These are phyloP conservation scores for Plectosphaerella plurivora DNA, from an alignment of 2,329 filamentous ascomycete species.

Conservation along the genomic window DNA sequence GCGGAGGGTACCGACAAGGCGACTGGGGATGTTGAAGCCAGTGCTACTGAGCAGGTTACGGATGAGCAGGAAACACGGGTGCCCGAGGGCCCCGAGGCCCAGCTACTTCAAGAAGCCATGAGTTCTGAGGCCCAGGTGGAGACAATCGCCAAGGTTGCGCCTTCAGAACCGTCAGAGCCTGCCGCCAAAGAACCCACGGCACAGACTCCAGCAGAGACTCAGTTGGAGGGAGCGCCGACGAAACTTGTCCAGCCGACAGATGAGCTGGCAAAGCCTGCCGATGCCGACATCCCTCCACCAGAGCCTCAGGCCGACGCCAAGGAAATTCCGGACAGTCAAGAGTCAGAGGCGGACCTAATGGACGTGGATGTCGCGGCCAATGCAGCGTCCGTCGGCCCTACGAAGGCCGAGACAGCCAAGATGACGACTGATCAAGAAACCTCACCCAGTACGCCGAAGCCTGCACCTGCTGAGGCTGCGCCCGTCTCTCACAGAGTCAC, in stretches of 20 bases:
- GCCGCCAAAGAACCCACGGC: not conserved
- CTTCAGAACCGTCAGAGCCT: not conserved
- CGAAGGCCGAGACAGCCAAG: not conserved
- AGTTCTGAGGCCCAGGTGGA: slow-evolving; percentile 12
- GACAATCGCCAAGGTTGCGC: not conserved
- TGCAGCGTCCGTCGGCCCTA: not conserved
- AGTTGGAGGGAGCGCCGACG: not conserved
- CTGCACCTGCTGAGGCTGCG: slow-evolving; percentile 11
- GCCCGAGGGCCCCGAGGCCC: slow-evolving; percentile 34
- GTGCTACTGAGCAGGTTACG: slow-evolving; percentile 2
- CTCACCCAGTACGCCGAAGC: not conserved
- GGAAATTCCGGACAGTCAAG: slow-evolving; percentile 32
- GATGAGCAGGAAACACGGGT: slow-evolving; percentile 10
- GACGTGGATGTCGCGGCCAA: slow-evolving; percentile 25
- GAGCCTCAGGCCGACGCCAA: not conserved
- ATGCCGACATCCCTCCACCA: not conserved
- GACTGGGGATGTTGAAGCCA: slow-evolving; percentile 11
- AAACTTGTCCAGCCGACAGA: not conserved
- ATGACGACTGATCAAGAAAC: not conserved
- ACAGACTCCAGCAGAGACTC: not conserved
- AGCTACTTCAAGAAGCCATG: slow-evolving; percentile 38
- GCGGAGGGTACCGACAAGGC: slow-evolving; percentile 27
- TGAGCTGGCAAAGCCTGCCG: not conserved
- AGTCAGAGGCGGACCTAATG: slow-evolving; percentile 25
- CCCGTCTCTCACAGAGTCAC: slow-evolving; percentile 41